Evolutionary conservation across 140 eudicot species (phyloP).

Genomic region (Flaveria floridana): DNA sequence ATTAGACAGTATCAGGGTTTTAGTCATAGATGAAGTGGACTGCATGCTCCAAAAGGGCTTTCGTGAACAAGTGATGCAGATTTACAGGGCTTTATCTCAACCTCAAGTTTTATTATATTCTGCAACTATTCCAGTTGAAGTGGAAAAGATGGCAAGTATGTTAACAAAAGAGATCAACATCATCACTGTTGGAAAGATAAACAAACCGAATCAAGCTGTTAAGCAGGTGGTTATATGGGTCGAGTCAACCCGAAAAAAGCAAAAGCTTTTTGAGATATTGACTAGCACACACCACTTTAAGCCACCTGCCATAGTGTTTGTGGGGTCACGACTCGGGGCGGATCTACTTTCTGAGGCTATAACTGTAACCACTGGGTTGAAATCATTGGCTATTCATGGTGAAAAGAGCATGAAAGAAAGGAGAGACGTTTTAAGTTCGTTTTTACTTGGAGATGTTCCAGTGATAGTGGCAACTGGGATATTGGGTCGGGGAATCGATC

Average conservation of each 20-base stretch:
- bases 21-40: slow-evolving; percentile 93
- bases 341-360: slow-evolving; percentile 89
- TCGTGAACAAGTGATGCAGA: slow-evolving; percentile 87
- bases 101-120: slow-evolving; percentile 82
- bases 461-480: slow-evolving; percentile 91
- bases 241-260: slow-evolving; percentile 73
- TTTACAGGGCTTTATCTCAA: slow-evolving; percentile 63
- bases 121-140: slow-evolving; percentile 75
- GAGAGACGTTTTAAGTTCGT: slow-evolving; percentile 56
- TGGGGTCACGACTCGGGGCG: slow-evolving; percentile 83
- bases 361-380: slow-evolving; percentile 58
- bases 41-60: slow-evolving; percentile 86
- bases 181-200: slow-evolving; percentile 62
- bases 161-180: slow-evolving; percentile 50
- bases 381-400: slow-evolving; percentile 78
- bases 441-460: slow-evolving; percentile 66
- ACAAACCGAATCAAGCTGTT: slow-evolving; percentile 58
- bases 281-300: slow-evolving; percentile 68
- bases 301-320: slow-evolving; percentile 94
- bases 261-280: slow-evolving; percentile 86
- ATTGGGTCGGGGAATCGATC: slow-evolving; percentile 86
- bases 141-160: slow-evolving; percentile 63
- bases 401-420: slow-evolving; percentile 93
- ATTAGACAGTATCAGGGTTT: slow-evolving; percentile 50
- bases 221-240: slow-evolving; percentile 95